Percentiles rank a stretch among this genome's conserved stretches.
Conservation (phyloP, 371 early-diverging fungal genomes). For the Syncephalastrum sp. region DNA sequence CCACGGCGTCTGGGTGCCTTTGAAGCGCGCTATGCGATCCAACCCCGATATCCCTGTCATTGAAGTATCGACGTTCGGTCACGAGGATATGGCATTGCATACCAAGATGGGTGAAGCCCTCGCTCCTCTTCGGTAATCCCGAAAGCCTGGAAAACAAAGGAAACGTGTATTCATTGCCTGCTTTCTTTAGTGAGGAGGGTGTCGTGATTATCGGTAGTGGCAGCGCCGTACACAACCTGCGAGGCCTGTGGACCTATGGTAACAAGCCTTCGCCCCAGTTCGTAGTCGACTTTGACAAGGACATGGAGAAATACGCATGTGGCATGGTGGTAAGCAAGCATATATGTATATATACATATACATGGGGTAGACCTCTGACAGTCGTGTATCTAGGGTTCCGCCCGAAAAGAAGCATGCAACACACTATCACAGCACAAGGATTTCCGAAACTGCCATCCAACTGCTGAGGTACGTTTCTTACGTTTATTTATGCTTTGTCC, state of each 20-base stretch:
- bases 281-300: conserved; percentile 24
- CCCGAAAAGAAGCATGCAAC: conserved; percentile 17
- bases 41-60: conserved; percentile 54
- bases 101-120: conserved; percentile 29
- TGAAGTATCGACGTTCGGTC: conserved; percentile 46
- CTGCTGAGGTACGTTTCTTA: conserved; percentile 20
- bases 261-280: conserved; percentile 23
- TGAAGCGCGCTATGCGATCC: conserved; percentile 47
- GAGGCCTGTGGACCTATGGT: conserved; percentile 33
- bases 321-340: conserved; percentile 8
- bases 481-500: no score
- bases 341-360: neutral
- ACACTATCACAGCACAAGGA: conserved; percentile 17
- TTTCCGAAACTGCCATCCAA: conserved; percentile 29
- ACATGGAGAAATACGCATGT: conserved; percentile 15
- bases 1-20: conserved; percentile 62
- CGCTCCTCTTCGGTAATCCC: conserved; percentile 23
- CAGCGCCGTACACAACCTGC: conserved; percentile 57
- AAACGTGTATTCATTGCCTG: neutral
- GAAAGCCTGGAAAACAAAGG: neutral
- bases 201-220: conserved; percentile 60
- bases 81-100: conserved; percentile 26
- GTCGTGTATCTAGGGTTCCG: conserved; percentile 15
- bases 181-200: conserved; percentile 36
- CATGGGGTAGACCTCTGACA: neutral